These are phyloP conservation scores for Eragrostis nindensis DNA, from an alignment of 176 grass and related monocot genomes.

Conservation along the genomic window DNA sequence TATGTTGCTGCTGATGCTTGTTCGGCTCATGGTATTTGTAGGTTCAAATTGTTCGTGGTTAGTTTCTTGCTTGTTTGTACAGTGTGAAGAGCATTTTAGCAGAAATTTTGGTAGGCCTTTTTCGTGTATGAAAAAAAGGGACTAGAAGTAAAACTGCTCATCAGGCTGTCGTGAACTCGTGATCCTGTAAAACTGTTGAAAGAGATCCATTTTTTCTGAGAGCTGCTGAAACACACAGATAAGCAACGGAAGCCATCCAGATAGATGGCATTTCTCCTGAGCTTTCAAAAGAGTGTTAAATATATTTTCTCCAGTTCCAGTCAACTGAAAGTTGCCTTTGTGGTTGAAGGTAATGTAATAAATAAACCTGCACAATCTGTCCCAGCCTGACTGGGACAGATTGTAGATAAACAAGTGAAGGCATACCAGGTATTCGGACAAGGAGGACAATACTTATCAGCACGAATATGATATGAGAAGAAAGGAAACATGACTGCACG, in stretches of 20 bases:
- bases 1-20: slow-evolving; percentile 59
- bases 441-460: not conserved
- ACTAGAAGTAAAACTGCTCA: not conserved
- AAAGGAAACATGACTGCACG: slow-evolving; percentile 42
- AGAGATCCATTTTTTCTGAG: not conserved
- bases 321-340: not conserved
- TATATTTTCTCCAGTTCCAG: not conserved
- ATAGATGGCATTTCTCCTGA: not conserved
- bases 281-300: too few species aligned
- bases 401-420: slow-evolving; percentile 2
- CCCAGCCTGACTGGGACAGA: not conserved
- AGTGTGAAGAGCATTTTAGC: slow-evolving; percentile 43
- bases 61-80: slow-evolving; percentile 37
- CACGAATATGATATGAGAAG: not conserved
- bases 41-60: not conserved
- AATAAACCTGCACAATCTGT: not conserved
- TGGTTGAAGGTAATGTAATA: not conserved
- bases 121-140: slow-evolving; percentile 23
- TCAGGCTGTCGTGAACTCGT: not conserved
- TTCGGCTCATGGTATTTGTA: not conserved
- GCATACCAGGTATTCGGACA: not conserved
- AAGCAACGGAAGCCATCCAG: not conserved
- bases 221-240: not conserved
- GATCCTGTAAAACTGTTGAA: not conserved
- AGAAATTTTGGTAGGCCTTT: slow-evolving; percentile 13